A percentile compares a stretch with the other conserved stretches of the same genome.
Evolutionary conservation across 2,329 filamentous ascomycete genomes (phyloP).

Genomic region (Endoconidiophora polonica): DNA sequence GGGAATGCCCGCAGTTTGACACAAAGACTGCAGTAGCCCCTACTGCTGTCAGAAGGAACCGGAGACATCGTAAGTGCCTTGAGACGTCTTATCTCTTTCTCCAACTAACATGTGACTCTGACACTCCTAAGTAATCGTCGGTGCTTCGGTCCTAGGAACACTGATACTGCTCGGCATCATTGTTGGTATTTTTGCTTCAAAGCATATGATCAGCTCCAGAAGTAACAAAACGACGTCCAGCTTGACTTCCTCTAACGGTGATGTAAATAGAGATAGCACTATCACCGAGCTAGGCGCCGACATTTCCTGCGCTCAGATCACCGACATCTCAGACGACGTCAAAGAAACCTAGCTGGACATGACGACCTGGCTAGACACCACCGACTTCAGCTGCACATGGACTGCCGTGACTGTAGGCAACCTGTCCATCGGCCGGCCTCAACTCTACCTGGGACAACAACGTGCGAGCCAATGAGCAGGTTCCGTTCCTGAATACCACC

Average conservation of each 20-base stretch:
- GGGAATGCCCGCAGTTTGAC: not conserved
- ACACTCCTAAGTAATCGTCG: not conserved
- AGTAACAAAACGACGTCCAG: constrained; percentile 3
- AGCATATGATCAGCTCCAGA: constrained; percentile 6
- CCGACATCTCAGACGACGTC: constrained; percentile 31
- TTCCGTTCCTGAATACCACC: constrained; percentile 42
- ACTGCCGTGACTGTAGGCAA: constrained; percentile 50
- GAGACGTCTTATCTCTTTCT: not conserved
- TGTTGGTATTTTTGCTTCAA: constrained; percentile 10
- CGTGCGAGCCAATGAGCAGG: constrained; percentile 43
- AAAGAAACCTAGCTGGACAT: constrained; percentile 51
- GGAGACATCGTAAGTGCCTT: not conserved
- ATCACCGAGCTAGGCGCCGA: not conserved
- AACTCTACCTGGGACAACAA: constrained; percentile 53
- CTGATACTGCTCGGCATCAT: constrained; percentile 4
- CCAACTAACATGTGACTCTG: not conserved
- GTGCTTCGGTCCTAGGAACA: not conserved
- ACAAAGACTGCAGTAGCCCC: not conserved
- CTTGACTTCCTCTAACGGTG: not conserved
- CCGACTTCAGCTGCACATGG: constrained; percentile 59
- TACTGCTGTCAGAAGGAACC: not conserved
- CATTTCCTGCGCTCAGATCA: constrained; percentile 2
- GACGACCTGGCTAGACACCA: constrained; percentile 56
- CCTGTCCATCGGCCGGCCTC: constrained; percentile 54
- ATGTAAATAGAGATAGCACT: not conserved